Base-by-base conservation (phyloP, 2,329 filamentous ascomycete species). In the Botrytis squamosa region DNA sequence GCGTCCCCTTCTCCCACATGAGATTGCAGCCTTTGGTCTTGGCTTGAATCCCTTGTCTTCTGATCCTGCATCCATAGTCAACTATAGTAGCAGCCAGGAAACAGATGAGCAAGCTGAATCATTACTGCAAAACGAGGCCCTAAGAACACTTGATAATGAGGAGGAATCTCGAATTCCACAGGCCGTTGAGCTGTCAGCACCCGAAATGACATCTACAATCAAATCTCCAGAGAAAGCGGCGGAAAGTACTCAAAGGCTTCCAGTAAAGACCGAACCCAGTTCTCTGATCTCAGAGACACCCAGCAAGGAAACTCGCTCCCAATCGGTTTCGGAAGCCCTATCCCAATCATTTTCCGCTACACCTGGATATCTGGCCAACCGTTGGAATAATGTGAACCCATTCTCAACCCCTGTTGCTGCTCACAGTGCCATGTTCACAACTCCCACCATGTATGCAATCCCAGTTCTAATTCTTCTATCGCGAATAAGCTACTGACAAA, bases 1-100 rank as follows among this genome's bases (percentile, higher is more conserved):
- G 72, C 92, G 93, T 78, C 94, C 95, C 65, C 87, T 97, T 55
- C 89, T 93, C 42, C 89, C 91, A 16, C 90, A 94, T 82, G 93
- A 96, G 81, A 88, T 95, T 72, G 89, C 87, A 76, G 87, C 88
- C 74, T 84, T 90, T 78, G 83, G 87, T 80, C 86, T 88, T 80
- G 85, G 88, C 64, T 79, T 81, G 75, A 74, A 76, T 52, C 74
- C 77, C 38, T 70, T 80, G n/a, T 81, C 80, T 18, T 80, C 80
- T 52, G 80, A 80, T 66, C 78, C 80, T 60, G 74, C 74, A 64
- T 75, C 76, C 22, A 75, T 72, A n/a, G 63, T 74, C 16, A 71
- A 69, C 25, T 76, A 75, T 55, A 67, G 75, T 67, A 80, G 78
- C 72, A 79, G 75, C 46, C 77, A 78, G 40, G 73, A 73, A 65